Evolutionary conservation across 1,284 basidiomycete genomes (phyloP).

Genomic region (Trichosporon inkin): DNA sequence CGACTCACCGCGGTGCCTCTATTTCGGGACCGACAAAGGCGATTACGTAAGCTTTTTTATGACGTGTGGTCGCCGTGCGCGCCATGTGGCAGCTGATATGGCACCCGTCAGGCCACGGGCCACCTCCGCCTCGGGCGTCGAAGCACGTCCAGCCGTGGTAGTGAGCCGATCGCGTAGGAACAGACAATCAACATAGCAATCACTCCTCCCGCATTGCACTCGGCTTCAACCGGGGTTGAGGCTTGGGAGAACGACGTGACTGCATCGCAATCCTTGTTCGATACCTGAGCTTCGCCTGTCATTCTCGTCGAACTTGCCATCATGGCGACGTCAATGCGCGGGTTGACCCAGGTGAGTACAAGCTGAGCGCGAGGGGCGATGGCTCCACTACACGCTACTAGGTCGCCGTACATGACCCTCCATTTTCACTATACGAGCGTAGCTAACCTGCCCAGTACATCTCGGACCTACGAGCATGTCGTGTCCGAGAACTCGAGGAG

Average conservation of each 20-base stretch:
- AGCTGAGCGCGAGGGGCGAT: too few species aligned
- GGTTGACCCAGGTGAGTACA: conserved; percentile 71
- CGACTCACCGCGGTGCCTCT: neutral
- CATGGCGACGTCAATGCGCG: conserved; percentile 84
- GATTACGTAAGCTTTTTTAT: neutral
- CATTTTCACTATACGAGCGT: conserved; percentile 5
- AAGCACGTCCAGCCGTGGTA: neutral
- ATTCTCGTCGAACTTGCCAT: conserved; percentile 5
- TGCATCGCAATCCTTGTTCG: neutral
- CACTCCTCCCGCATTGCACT: too few species aligned
- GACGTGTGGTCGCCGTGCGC: neutral
- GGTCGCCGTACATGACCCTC: neutral
- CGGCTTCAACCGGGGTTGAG: neutral
- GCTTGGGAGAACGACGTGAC: neutral
- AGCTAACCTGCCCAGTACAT: conserved; percentile 68
- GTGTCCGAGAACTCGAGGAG: conserved; percentile 61
- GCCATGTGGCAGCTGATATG: neutral
- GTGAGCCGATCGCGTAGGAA: conserved; percentile 2
- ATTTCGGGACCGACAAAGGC: neutral
- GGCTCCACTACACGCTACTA: neutral
- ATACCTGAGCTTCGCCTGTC: neutral
- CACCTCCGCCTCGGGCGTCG: conserved; percentile 2
- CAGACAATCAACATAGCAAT: neutral
- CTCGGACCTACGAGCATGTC: conserved; percentile 84
- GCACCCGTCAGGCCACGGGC: neutral